phyloP scores from a whole-genome alignment of 2,329 filamentous ascomycete species.

The Neonectria ditissima region DNA sequence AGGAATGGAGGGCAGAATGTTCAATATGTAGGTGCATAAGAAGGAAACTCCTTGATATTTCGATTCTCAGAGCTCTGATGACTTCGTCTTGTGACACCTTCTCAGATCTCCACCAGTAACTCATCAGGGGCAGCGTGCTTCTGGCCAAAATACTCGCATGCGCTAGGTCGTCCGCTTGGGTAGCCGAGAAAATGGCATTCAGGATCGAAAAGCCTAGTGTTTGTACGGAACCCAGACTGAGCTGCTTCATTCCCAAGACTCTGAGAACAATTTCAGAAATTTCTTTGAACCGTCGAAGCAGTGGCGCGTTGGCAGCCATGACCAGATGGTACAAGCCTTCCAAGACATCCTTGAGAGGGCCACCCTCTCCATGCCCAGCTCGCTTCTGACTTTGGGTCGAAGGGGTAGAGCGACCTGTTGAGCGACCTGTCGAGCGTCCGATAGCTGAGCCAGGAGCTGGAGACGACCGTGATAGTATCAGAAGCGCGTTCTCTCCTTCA shows the following conservation, averaged over 20 bases:
- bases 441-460: conserved; percentile 55
- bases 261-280: conserved; percentile 68
- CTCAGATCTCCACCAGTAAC: conserved; percentile 82
- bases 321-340: conserved; percentile 74
- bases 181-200: conserved; percentile 75
- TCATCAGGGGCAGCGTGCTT: conserved; percentile 77
- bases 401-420: conserved; percentile 45
- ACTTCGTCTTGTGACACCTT: conserved; percentile 70
- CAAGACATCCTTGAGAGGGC: conserved; percentile 57
- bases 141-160: conserved; percentile 71
- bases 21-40: conserved; percentile 74
- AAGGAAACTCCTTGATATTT: conserved; percentile 80
- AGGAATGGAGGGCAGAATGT: conserved; percentile 60
- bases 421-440: conserved; percentile 45
- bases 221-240: conserved; percentile 72
- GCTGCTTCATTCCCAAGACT: conserved; percentile 70
- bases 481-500: conserved; percentile 51
- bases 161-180: conserved; percentile 75
- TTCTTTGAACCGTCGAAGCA: conserved; percentile 65
- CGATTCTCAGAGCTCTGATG: conserved; percentile 75
- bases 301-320: conserved; percentile 74
- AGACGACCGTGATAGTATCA: conserved; percentile 56
- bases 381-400: conserved; percentile 49
- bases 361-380: conserved; percentile 45
- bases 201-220: conserved; percentile 80